Base-by-base conservation (phyloP, 2,329 filamentous ascomycete genomes). In the Colletotrichum sp. region DNA sequence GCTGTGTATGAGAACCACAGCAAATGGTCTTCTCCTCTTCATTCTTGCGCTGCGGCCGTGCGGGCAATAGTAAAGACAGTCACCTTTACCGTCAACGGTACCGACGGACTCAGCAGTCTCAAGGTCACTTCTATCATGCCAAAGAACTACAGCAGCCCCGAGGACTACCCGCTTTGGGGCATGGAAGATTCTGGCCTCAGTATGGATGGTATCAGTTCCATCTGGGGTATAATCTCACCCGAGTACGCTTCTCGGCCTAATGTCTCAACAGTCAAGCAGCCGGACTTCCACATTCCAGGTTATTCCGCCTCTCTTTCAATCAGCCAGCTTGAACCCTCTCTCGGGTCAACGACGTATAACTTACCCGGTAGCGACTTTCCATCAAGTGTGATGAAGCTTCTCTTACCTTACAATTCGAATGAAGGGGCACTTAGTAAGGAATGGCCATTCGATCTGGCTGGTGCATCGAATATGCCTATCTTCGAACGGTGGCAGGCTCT, bases 61-160 rank as follows among this genome's bases (percentile, higher is more conserved):
- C 85, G 85, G 65, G 87, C 88, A 4, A 84, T 82, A 2, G 82
- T 90, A 72, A 89, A 89, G 77, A 86, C 84, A 0, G 86, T 88
- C 8, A 79, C 80, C 0, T 89, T 90, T 76, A 77, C 79, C 3
- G 84, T 81, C 77, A 89, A 89, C 76, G 85, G 84, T 4, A 87
- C 86, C 0, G 72, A 36, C 6, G 81, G 79, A 8, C 75, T 89
- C 1, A 78, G 80, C 12, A 80, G 80, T 4, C 79, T 89, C 0
- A 77, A 77, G 3, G 81, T 89, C 4, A 78, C 78, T 3, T 78
- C 80, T 12, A 79, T 89, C 10, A 68, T 71, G 16, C 79, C 84
- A 3, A 88, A 88, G 77, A 67, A 66, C 5, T 88, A 88, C 66
- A 13, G 78, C 2, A 77, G 79, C 30, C 77, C 83, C 4, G 78